A percentile compares a stretch with the other conserved stretches of the same genome.
Evolutionary conservation across 2,329 filamentous ascomycete species (phyloP).

Genomic region (Pyricularia sp.): DNA sequence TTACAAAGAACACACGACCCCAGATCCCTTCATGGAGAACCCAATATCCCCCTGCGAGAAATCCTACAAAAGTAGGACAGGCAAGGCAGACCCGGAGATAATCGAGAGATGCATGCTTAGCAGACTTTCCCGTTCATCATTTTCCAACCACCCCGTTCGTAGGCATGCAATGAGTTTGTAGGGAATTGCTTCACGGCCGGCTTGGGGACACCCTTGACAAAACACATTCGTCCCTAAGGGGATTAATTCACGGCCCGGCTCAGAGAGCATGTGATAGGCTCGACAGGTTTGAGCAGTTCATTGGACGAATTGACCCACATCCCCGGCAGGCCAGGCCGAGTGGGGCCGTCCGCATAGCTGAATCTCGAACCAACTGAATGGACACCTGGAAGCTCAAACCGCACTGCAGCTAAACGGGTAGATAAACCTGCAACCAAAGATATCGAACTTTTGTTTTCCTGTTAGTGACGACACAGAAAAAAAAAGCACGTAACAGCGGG

Average conservation of each 20-base stretch:
- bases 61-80: neutral
- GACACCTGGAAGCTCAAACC: neutral
- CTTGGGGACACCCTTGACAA: neutral
- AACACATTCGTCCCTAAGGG: neutral
- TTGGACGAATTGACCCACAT: neutral
- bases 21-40: neutral
- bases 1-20: no score
- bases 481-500: neutral
- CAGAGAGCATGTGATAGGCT: neutral
- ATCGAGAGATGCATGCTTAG: neutral
- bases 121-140: no score
- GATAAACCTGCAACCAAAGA: neutral
- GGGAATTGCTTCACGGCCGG: no score
- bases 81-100: neutral
- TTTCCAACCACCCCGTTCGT: no score
- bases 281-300: neutral
- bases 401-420: neutral
- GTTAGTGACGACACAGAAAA: neutral
- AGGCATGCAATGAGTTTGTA: no score
- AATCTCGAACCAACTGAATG: neutral
- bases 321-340: neutral
- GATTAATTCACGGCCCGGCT: neutral
- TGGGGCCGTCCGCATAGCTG: neutral
- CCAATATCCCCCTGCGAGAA: neutral
- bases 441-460: neutral